These are phyloP conservation scores for Lactarius psammicola DNA, from an alignment of 768 basidiomycete species.

Conservation along the genomic window DNA sequence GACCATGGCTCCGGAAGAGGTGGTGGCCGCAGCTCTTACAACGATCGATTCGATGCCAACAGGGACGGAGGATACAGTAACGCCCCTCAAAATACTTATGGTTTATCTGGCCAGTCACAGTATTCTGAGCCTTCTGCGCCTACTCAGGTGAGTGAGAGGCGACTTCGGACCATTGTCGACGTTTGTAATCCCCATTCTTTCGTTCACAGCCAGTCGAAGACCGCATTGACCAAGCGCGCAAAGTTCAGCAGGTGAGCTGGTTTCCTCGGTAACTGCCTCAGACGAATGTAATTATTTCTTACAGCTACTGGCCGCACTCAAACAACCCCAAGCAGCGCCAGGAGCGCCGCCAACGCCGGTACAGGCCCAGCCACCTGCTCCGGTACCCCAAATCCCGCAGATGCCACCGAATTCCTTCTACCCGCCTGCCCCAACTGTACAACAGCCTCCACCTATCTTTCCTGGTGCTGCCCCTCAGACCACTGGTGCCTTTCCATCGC, in stretches of 20 bases:
- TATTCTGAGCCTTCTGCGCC: conserved; percentile 34
- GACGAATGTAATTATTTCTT: conserved; percentile 10
- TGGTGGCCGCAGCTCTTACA: conserved; percentile 42
- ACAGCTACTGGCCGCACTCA: conserved; percentile 72
- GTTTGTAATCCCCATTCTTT: background rate
- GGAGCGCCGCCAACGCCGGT: conserved; percentile 40
- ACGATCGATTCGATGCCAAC: conserved; percentile 32
- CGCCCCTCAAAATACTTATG: conserved; percentile 27
- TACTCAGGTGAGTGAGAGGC: conserved; percentile 33
- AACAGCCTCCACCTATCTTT: conserved; percentile 32
- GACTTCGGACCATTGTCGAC: background rate
- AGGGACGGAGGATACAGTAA: conserved; percentile 31
- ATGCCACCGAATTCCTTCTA: conserved; percentile 43
- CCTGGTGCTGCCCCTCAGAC: conserved; percentile 21
- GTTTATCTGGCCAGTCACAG: conserved; percentile 36
- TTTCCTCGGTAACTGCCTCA: background rate
- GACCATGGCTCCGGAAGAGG: conserved; percentile 36
- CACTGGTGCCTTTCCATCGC: conserved; percentile 25
- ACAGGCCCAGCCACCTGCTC: conserved; percentile 30
- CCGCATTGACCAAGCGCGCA: conserved; percentile 82
- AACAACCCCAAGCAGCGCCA: conserved; percentile 56
- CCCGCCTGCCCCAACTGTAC: conserved; percentile 38
- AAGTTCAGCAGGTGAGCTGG: conserved; percentile 65
- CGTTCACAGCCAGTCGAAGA: conserved; percentile 56
- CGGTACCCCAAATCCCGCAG: conserved; percentile 32